Evolutionary conservation across 2,329 filamentous ascomycete genomes (phyloP).

Genomic region (Rutstroemia sp.): DNA sequence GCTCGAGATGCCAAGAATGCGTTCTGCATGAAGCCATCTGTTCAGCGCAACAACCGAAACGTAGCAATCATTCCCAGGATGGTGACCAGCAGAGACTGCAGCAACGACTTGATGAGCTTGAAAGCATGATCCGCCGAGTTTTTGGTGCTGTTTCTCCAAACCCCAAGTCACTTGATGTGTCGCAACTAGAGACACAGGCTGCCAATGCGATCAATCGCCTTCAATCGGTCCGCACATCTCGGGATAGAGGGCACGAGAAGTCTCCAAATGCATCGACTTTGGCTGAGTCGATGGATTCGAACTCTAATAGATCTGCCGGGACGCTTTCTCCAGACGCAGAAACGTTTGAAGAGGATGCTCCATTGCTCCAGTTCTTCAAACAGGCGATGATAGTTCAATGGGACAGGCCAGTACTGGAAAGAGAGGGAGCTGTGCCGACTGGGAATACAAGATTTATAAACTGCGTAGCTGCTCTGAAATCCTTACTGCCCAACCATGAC

Average conservation of each 20-base stretch:
- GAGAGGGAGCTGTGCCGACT: not conserved
- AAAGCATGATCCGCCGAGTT: slow-evolving; percentile 19
- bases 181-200: slow-evolving; percentile 6
- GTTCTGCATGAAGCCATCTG: slow-evolving; percentile 32
- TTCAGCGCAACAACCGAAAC: slow-evolving; percentile 33
- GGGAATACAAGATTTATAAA: not conserved
- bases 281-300: not conserved
- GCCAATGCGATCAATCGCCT: slow-evolving; percentile 9
- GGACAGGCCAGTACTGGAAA: not conserved
- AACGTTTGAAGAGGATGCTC: slow-evolving; percentile 12
- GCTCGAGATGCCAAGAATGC: not conserved
- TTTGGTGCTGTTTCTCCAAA: slow-evolving; percentile 11
- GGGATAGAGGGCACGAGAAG: not conserved
- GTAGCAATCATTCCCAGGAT: slow-evolving; percentile 1
- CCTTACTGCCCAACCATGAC: slow-evolving; percentile 5
- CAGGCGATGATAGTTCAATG: slow-evolving; percentile 13
- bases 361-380: slow-evolving; percentile 15
- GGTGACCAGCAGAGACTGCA: slow-evolving; percentile 9
- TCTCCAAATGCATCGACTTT: not conserved
- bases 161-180: not conserved
- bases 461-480: not conserved
- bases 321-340: not conserved
- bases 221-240: not conserved
- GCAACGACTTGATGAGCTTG: slow-evolving; percentile 23
- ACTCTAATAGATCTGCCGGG: not conserved